Base-by-base conservation (phyloP, 1,284 basidiomycete genomes). In the Porodaedalea pini region DNA sequence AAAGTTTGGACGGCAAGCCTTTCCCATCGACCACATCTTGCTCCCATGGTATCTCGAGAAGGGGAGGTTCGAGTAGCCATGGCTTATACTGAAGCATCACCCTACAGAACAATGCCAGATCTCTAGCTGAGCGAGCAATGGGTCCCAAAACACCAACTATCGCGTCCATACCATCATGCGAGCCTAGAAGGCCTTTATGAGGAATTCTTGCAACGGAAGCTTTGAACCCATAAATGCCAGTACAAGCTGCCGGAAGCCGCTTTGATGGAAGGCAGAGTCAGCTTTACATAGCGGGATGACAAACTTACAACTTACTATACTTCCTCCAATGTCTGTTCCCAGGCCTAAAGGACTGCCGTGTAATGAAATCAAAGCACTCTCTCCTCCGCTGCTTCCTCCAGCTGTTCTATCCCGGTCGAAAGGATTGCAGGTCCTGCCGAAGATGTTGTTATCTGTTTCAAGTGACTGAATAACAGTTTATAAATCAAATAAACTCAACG, bases 311-410 rank as follows among this genome's bases (percentile, higher is more conserved):
- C 71, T 67, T 59, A 74, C 72, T 57, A 79, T 69, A 48, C 76
- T 78, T 57, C 77, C 77, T 56, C 77, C 77, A 21, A 84, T 80
- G 64, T 85, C 83, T 4, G 80, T 81, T 21, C 83, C 83, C 34
- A 86, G 71, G 1, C 85, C 85, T 39, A 86, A 61, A 23, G 75
- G 73, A 54, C 76, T 78, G n/a, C 83, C 85, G 27, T 75, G 75
- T 54, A 80, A 69, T n/a, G 79, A 77, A 36, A 87, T 69, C 51
- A 88, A 68, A 3, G 85, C 83, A 41, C 83, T 80, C 69, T 89
- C 86, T 34, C 83, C 83, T 47, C 83, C 83, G 48, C 77, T 80
- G 58, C 78, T 81, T 15, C 83, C 83, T n/a, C 84, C 83, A 2
- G 77, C 67, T n/a, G 78, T 77, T 23, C 82, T 69, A 58, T 70